phyloP scores from a whole-genome alignment of 1,139 yeast species.

The Casaregolazyma suthepensis region DNA sequence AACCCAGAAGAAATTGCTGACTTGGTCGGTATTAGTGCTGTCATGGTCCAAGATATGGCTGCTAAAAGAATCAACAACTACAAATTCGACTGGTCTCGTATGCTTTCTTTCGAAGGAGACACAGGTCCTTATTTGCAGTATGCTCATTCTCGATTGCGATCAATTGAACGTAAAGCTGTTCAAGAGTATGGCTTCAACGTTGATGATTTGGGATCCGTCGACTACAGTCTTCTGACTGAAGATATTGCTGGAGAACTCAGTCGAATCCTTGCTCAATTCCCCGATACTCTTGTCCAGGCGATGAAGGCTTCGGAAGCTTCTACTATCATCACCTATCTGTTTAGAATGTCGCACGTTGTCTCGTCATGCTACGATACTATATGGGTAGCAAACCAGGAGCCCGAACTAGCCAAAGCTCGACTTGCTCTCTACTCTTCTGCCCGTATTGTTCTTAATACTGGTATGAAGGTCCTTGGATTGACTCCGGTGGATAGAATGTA shows the following conservation, averaged over 20 bases:
- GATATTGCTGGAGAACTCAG: conserved; percentile 67
- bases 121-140: conserved; percentile 98
- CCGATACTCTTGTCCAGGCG: conserved; percentile 84
- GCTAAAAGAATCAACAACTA: conserved; percentile 95
- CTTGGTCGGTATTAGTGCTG: conserved; percentile 92
- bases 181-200: conserved; percentile 14
- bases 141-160: conserved; percentile 95
- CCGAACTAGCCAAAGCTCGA: conserved; percentile 84
- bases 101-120: conserved; percentile 98
- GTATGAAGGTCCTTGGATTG: conserved; percentile 84
- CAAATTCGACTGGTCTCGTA: conserved; percentile 96
- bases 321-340: conserved; percentile 87
- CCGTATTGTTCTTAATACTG: conserved; percentile 83
- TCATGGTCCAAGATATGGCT: conserved; percentile 99
- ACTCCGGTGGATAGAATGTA: conserved; percentile 99
- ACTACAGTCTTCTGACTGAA: conserved; percentile 67
- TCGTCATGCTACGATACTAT: conserved; percentile 91
- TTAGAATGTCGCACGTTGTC: conserved; percentile 86
- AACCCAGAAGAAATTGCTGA: conserved; percentile 96
- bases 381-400: conserved; percentile 97
- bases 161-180: conserved; percentile 81
- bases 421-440: conserved; percentile 89
- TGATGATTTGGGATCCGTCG: conserved; percentile 52
- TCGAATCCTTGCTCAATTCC: conserved; percentile 82
- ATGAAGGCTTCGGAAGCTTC: conserved; percentile 86